phyloP scores from a whole-genome alignment of 768 basidiomycete species.

The Collybia sp. region DNA sequence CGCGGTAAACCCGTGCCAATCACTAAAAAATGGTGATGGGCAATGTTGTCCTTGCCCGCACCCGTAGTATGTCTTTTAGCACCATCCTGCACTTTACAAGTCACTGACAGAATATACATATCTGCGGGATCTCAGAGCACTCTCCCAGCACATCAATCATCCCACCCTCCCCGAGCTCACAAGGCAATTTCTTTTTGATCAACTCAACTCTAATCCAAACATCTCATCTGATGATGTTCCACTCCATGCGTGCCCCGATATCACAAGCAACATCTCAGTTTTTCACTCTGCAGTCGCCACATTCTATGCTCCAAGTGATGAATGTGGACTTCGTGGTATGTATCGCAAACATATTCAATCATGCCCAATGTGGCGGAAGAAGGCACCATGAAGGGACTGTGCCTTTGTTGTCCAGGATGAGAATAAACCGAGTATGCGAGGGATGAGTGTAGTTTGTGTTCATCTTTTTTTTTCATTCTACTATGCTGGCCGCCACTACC shows the following conservation, averaged over 20 bases:
- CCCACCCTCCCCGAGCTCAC: conserved; percentile 8
- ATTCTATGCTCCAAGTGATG: conserved; percentile 22
- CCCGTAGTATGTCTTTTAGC: no score
- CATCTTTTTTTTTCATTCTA: conserved; percentile 25
- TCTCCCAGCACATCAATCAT: conserved; percentile 9
- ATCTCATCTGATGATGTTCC: conserved; percentile 1
- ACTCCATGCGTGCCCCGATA: conserved; percentile 8
- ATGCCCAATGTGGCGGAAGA: conserved; percentile 16
- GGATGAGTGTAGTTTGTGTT: conserved; percentile 19
- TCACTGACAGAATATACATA: conserved; percentile 4
- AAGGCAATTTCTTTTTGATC: conserved; percentile 10
- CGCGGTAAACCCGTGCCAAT: no score
- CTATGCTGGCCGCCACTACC: conserved; percentile 1
- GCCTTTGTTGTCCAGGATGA: conserved; percentile 21
- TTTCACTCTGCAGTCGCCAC: conserved; percentile 14
- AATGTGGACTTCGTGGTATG: conserved; percentile 20
- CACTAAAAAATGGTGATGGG: no score
- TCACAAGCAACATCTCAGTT: conserved; percentile 7
- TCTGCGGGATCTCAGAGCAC: conserved; percentile 4
- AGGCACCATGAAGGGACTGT: conserved; percentile 15
- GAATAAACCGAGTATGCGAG: conserved; percentile 18
- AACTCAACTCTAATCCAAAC: conserved; percentile 2
- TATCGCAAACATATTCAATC: conserved; percentile 19
- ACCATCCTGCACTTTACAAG: no score
- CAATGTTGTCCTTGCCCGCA: no score